Evolutionary conservation across 2,329 filamentous ascomycete species (phyloP), one percentile per base, ranked within the genome.

Genomic region (Hypoxylon sp.): DNA sequence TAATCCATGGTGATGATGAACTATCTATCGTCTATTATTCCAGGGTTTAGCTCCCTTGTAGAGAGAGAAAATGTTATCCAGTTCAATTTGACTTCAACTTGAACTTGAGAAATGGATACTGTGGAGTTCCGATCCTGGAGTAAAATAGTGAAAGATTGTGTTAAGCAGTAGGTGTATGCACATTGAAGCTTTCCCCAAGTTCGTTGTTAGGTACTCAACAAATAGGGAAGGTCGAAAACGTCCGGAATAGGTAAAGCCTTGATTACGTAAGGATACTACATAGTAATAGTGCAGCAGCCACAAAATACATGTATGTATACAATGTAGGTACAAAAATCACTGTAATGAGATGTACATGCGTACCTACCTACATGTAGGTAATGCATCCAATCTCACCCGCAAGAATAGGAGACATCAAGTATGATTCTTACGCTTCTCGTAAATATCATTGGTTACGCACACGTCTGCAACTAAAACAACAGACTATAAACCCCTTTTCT

Each of bases 1-100:
- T 74, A 76, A 63, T 77, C 75, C 76, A 78, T 78, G 17, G 48
- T 24, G 51, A 26, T 11, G 53, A 57, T 44, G 39, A 44, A 44
- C 13, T 44, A 44, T 22, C 17, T 39, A n/a, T 14, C 14, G 17
- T 5, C 52, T 44, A 22, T 22, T 22, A 22, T 22, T 22, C 19
- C 19, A 3, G 24, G 19, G 51, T 17, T 33, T 26, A 24, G 24
- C 26, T 57, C 3, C 33, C n/a, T 46, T 33, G 14, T 48, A 14
- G 9, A 31, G 17, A 29, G 29, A 24, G 14, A 17, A n/a, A 35
- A 8, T 35, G 29, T 13, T 10, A 9, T 4, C 11, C 54, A 11
- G 19, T 29, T 46, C 8, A 44, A 44, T 1, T 19, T 44, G 17
- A 44, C 39, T 44, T 17, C 17, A 44, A 22, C 39, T 44, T 22